phyloP scores from a whole-genome alignment of 345 rosid species.

The Cardamine chenopodiifolia region DNA sequence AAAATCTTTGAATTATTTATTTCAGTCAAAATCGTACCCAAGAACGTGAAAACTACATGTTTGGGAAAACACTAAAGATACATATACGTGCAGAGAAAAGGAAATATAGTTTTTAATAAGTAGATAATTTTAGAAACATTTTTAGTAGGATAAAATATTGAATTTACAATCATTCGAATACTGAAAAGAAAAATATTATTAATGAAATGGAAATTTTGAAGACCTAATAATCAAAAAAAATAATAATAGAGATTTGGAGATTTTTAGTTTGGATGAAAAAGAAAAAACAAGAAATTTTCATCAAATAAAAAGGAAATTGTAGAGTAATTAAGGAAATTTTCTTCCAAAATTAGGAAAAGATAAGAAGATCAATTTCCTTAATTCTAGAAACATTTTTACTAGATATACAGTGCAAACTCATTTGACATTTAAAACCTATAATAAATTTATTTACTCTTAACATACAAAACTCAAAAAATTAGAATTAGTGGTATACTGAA shows the following conservation, averaged over 20 bases:
- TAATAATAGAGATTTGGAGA: not conserved
- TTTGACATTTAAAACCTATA: too few species aligned
- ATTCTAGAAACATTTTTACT: too few species aligned
- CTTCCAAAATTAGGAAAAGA: not conserved
- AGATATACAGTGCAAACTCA: too few species aligned
- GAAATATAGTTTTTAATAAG: not conserved
- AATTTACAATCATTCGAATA: too few species aligned
- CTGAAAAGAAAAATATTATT: not conserved
- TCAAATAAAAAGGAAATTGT: not conserved
- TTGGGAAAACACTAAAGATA: not conserved
- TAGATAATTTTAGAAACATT: not conserved
- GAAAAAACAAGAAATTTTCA: not conserved
- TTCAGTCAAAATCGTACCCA: constrained; percentile 7
- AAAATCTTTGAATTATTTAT: constrained; percentile 13
- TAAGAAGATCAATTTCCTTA: not conserved
- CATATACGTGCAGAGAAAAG: not conserved
- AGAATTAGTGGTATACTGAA: too few species aligned
- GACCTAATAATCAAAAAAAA: not conserved
- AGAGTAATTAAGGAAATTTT: too few species aligned
- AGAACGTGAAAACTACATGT: not conserved
- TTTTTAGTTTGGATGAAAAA: not conserved
- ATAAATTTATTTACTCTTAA: too few species aligned
- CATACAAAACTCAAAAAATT: too few species aligned
- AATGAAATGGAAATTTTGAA: not conserved
- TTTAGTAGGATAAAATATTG: not conserved